Evolutionary conservation across 768 basidiomycete genomes (phyloP).

Genomic region (Podaxis sp.): DNA sequence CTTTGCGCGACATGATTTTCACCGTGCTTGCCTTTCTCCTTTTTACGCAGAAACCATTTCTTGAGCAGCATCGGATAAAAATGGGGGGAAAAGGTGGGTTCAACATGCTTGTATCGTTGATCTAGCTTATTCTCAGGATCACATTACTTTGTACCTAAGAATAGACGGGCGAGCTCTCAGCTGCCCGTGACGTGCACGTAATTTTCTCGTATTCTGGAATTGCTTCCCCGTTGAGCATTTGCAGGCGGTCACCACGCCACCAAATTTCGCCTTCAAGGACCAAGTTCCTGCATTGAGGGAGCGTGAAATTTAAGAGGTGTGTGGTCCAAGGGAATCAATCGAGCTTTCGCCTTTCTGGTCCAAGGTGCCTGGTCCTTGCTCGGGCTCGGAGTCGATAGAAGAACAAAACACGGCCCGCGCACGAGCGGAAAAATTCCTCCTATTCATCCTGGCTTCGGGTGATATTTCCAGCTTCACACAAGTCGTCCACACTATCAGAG

Average conservation of each 20-base stretch:
- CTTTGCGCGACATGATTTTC: no score
- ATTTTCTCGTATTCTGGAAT: no score
- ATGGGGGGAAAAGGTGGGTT: no score
- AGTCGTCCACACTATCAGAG: neutral
- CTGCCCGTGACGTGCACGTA: no score
- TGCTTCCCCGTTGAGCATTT: no score
- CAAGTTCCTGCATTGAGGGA: neutral
- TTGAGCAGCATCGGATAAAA: no score
- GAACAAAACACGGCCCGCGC: neutral
- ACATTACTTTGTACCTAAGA: no score
- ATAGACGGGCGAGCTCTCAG: no score
- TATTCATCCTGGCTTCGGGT: neutral
- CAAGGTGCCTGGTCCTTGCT: neutral
- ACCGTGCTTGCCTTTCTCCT: no score
- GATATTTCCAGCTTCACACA: neutral
- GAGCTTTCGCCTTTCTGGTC: constrained; percentile 18
- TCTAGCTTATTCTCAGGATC: no score
- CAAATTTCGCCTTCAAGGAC: neutral
- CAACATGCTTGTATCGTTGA: no score
- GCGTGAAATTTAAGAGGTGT: constrained; percentile 14
- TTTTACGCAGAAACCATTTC: no score
- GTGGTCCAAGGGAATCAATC: constrained; percentile 19
- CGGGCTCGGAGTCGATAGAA: neutral
- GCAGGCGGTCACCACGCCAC: neutral
- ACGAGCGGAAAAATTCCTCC: neutral